Conservation (phyloP, 73 alveolate species). For the Halteria grandinella region DNA sequence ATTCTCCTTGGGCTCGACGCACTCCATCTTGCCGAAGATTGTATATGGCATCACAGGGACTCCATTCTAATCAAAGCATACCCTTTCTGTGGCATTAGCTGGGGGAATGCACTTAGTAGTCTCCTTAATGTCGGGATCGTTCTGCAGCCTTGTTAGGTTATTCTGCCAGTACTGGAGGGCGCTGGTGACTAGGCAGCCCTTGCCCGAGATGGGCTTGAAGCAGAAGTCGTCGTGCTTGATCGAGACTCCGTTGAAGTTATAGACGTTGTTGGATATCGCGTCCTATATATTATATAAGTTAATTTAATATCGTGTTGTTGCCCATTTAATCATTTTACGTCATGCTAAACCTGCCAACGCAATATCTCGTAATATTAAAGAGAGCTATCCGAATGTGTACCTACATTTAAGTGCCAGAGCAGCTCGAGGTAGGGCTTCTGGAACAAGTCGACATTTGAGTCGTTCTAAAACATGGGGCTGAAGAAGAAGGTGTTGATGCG, state of each 20-base stretch:
- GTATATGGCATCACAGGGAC: constrained; percentile 89
- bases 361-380: too few species aligned
- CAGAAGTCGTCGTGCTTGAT: constrained; percentile 87
- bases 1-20: constrained; percentile 70
- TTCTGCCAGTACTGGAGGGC: constrained; percentile 95
- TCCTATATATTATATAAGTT: constrained; percentile 4
- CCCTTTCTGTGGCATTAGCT: constrained; percentile 75
- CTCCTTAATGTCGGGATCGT: constrained; percentile 75
- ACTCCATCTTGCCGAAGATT: constrained; percentile 87
- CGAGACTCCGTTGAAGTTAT: constrained; percentile 54
- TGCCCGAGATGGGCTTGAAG: constrained; percentile 92
- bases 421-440: constrained; percentile 81
- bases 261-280: constrained; percentile 70
- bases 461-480: constrained; percentile 62
- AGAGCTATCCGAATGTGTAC: too few species aligned
- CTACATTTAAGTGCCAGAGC: constrained; percentile 76
- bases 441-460: constrained; percentile 71
- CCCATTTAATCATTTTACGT: too few species aligned
- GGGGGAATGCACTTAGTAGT: constrained; percentile 91
- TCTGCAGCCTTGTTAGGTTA: constrained; percentile 74
- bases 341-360: too few species aligned
- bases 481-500: constrained; percentile 86
- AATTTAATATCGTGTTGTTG: too few species aligned
- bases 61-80: constrained; percentile 91
- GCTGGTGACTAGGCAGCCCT: constrained; percentile 92